These are phyloP conservation scores for Coprinellus micaceus DNA, from an alignment of 768 basidiomycete species.

Conservation along the genomic window DNA sequence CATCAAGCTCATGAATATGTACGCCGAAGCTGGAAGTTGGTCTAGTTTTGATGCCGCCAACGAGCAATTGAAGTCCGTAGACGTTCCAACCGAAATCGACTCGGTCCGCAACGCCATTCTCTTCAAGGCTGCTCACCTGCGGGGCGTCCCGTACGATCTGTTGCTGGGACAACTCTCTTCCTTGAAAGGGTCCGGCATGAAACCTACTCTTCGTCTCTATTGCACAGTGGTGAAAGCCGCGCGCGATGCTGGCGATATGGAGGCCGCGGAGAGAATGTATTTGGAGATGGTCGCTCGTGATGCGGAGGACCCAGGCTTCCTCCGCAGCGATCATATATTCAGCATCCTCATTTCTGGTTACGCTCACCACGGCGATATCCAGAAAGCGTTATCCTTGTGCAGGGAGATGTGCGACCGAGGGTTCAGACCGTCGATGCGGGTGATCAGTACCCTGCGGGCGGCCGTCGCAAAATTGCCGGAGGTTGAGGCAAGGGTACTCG, in stretches of 20 bases:
- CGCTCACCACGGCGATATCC: conserved; percentile 51
- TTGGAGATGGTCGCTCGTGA: conserved; percentile 56
- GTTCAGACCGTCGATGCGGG: conserved; percentile 64
- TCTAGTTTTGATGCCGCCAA: conserved; percentile 67
- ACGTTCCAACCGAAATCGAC: conserved; percentile 36
- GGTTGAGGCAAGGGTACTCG: conserved; percentile 38
- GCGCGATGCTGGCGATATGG: conserved; percentile 66
- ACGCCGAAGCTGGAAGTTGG: conserved; percentile 82
- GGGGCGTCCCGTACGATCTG: conserved; percentile 73
- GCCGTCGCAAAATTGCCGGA: conserved; percentile 47
- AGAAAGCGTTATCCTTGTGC: conserved; percentile 60
- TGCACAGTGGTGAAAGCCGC: conserved; percentile 77
- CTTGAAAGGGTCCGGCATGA: conserved; percentile 51
- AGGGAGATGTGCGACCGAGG: conserved; percentile 66
- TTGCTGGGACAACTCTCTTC: not conserved
- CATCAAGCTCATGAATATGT: conserved; percentile 66
- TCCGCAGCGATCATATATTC: conserved; percentile 59
- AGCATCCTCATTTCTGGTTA: conserved; percentile 76
- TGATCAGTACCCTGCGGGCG: conserved; percentile 63
- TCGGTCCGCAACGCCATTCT: conserved; percentile 73
- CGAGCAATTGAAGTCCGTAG: conserved; percentile 47
- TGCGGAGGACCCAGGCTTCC: conserved; percentile 34
- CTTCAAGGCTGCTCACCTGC: conserved; percentile 77
- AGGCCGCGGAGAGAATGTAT: conserved; percentile 62
- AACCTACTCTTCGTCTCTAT: conserved; percentile 64